These are phyloP conservation scores for Paraphaeosphaeria minitans DNA, from an alignment of 2,329 filamentous ascomycete species.

Conservation along the genomic window DNA sequence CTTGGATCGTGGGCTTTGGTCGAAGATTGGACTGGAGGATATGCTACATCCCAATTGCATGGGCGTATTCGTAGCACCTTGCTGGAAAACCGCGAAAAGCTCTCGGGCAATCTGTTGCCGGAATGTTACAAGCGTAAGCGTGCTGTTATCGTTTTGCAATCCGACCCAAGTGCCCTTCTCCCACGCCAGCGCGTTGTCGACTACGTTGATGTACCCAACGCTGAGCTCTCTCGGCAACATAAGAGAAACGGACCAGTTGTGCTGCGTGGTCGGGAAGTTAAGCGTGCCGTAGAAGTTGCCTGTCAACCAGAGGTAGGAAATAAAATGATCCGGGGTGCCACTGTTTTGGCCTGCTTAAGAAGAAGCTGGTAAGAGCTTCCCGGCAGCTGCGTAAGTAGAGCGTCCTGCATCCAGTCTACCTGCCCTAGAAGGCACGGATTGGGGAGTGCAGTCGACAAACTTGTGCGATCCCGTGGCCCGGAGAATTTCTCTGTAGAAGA, in stretches of 20 bases:
- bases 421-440: slow-evolving; percentile 50
- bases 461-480: slow-evolving; percentile 49
- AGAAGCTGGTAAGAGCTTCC: slow-evolving; percentile 48
- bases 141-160: slow-evolving; percentile 33
- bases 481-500: slow-evolving; percentile 47
- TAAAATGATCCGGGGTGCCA: slow-evolving; percentile 50
- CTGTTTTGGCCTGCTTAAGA: slow-evolving; percentile 47
- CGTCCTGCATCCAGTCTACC: slow-evolving; percentile 50
- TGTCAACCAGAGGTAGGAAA: slow-evolving; percentile 52
- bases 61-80: slow-evolving; percentile 26
- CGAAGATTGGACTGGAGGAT: slow-evolving; percentile 18
- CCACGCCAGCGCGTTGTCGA: slow-evolving; percentile 48
- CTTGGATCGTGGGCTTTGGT: slow-evolving; percentile 39
- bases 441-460: slow-evolving; percentile 29
- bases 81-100: slow-evolving; percentile 38
- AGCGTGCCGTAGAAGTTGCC: slow-evolving; percentile 50
- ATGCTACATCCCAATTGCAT: slow-evolving; percentile 17
- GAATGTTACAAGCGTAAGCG: slow-evolving; percentile 47
- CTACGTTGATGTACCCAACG: slow-evolving; percentile 50
- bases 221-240: slow-evolving; percentile 52
- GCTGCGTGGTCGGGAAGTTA: slow-evolving; percentile 48
- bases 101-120: slow-evolving; percentile 50
- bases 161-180: slow-evolving; percentile 49
- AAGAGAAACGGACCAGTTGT: slow-evolving; percentile 54
- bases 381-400: slow-evolving; percentile 52